Evolutionary conservation across 768 basidiomycete species (phyloP), one percentile per base, ranked within the genome.

Genomic region (Sarcodon aspratus): DNA sequence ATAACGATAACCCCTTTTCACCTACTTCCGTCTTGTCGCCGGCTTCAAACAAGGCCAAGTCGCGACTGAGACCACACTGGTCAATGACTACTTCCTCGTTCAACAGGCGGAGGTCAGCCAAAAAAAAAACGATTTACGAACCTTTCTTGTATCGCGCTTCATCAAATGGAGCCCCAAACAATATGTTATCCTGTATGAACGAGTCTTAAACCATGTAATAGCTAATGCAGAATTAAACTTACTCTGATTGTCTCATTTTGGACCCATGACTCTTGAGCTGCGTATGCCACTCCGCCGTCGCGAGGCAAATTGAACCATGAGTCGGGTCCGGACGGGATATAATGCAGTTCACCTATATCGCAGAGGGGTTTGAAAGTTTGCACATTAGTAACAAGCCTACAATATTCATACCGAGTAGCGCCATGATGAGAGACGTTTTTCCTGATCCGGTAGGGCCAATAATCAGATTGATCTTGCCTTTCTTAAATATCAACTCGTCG

Each of bases 1-100:
- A 69, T 31, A 70, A 51, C 3, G 69, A 75, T 3, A 76, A 53
- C 6, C 78, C 78, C 55, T 75, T 79, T 52, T 80, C 78, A 11
- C 78, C 78, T n/a, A 80, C 72, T 52, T 77, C 75, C 7, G 75
- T 76, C 48, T 64, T 47, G 51, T 77, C 75, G 0, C 75, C 74
- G 11, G 72, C 72, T 17, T 72, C 62, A 50, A 76, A 72, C 27
- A 78, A 54, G 27, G 57, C 63, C 6, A 78, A 58, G 52, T 78
- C 75, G 17, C 68, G 68, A 43, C 65, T 61, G n/a, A 76, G 55
- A 7, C 64, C 66, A 42, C 68, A 70, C 46, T 70, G 68, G 17
- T 59, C 40, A 32, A 70, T 50, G 32, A 71, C 67, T 66, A 45
- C 12, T 42, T 12, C 35, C 17, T 13, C 7, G 6, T 3, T 11